Base-by-base conservation (phyloP, 2,329 filamentous ascomycete genomes). In the Pochonia chlamydosporia region DNA sequence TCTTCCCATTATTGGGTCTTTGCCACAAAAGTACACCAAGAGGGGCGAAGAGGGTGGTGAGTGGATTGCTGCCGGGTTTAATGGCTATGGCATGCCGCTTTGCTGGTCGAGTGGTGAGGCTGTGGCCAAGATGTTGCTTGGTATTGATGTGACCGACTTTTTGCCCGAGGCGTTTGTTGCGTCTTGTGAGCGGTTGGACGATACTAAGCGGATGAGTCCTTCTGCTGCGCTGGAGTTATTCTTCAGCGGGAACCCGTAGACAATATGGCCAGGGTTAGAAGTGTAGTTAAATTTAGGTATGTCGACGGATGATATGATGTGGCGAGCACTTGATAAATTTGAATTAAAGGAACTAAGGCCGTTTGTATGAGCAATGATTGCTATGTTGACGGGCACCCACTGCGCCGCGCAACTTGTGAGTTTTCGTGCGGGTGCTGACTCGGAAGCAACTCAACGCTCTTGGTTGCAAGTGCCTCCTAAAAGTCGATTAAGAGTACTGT, bases 81-180 rank as follows among this genome's bases (percentile, higher is more conserved):
- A 61, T 36, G 73, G 73, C 5, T 72, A 75, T 18, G 74, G 74
- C 3, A 76, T 77, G 72, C 67, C 68, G 3, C 70, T 69, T 57
- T 70, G 71, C 3, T 77, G 73, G 73, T 63, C 73, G 3, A 71
- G 64, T 21, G 74, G 72, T 0, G 64, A 64, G 20, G 73, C 72
- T 1, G 43, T 63, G 31, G 58, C 51, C 0, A 55, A 53, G 5
- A 59, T 60, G 55, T 48, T 62, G 5, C 41, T 60, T 1, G 56
- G 54, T 0, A 51, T 58, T 11, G 56, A 51, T 0, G 59, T 56
- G 4, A 50, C 43, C 2, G 52, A 35, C 5, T 63, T 53, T 40
- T 46, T 58, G 30, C 56, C 54, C 1, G 52, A 52, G 8, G 49
- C 43, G 5, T 58, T 53, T 42, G 20, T 55, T n/a, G 42, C 49